Evolutionary conservation across 2,329 filamentous ascomycete species (phyloP).

Genomic region (Pseudogymnoascus sp.): DNA sequence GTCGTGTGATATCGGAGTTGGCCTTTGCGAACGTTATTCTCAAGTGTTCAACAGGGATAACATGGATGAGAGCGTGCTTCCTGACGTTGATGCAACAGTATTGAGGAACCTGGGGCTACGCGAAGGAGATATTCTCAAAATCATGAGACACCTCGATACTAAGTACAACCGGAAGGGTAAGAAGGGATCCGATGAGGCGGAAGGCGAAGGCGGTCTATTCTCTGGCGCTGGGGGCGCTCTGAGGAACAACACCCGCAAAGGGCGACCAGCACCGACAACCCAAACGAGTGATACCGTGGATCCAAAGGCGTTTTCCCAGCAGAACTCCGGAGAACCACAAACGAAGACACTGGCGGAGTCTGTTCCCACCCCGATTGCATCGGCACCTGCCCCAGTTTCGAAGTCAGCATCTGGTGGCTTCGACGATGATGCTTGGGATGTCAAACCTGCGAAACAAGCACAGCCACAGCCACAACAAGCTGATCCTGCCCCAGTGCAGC

Average conservation of each 20-base stretch:
- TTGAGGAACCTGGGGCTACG: constrained; percentile 85
- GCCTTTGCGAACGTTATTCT: constrained; percentile 89
- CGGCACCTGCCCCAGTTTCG: constrained; percentile 33
- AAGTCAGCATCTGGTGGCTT: constrained; percentile 56
- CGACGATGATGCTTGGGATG: constrained; percentile 95
- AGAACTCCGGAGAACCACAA: constrained; percentile 36
- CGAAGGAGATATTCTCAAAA: constrained; percentile 91
- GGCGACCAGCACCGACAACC: constrained; percentile 76
- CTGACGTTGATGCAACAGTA: constrained; percentile 76
- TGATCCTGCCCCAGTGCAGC: constrained; percentile 31
- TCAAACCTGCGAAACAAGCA: constrained; percentile 66
- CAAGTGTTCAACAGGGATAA: constrained; percentile 83
- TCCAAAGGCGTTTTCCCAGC: constrained; percentile 70
- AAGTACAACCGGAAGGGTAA: constrained; percentile 63
- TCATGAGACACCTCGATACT: constrained; percentile 79
- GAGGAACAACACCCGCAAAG: constrained; percentile 90
- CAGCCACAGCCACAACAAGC: constrained; percentile 32
- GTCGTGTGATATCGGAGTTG: constrained; percentile 80
- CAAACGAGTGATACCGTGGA: constrained; percentile 81
- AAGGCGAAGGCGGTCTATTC: constrained; percentile 65
- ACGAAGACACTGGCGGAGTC: constrained; percentile 31
- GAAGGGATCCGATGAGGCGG: constrained; percentile 44
- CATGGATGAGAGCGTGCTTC: constrained; percentile 88
- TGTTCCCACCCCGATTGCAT: constrained; percentile 38
- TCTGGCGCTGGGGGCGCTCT: constrained; percentile 85